Conservation (phyloP, 306 rosid genomes). For the Glycyrrhiza uralensis region DNA sequence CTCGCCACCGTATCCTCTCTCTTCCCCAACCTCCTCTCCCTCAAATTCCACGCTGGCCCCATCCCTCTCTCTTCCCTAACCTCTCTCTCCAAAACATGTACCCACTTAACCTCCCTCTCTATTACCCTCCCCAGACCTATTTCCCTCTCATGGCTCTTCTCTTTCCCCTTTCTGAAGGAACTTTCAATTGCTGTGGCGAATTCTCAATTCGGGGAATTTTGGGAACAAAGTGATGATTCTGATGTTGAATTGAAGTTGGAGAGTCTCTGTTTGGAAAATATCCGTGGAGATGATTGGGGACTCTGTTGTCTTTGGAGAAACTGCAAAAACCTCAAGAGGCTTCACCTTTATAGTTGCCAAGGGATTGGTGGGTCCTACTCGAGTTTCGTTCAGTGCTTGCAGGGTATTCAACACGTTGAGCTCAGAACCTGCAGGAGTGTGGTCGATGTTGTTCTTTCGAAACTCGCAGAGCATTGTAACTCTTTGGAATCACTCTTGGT, state of each 20-base stretch:
- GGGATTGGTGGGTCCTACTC: conserved; percentile 70
- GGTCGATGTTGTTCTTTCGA: conserved; percentile 60
- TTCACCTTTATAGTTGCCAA: conserved; percentile 61
- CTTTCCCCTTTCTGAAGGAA: conserved; percentile 50
- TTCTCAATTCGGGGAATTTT: conserved; percentile 12
- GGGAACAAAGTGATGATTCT: conserved; percentile 32
- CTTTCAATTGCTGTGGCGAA: conserved; percentile 37
- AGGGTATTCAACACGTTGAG: conserved; percentile 54
- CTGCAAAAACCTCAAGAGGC: conserved; percentile 50
- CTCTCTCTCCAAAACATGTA: conserved; percentile 57
- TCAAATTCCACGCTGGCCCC: conserved; percentile 48
- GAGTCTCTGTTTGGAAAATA: conserved; percentile 55
- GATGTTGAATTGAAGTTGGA: conserved; percentile 48
- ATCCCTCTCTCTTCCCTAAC: conserved; percentile 55
- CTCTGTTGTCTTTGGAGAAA: conserved; percentile 74
- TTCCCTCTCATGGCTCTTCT: conserved; percentile 49
- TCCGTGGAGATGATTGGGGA: conserved; percentile 60
- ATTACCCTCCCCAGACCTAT: conserved; percentile 62
- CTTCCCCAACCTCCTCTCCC: conserved; percentile 44
- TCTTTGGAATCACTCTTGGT: conserved; percentile 59
- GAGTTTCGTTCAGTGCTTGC: conserved; percentile 54
- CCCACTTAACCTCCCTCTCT: conserved; percentile 52
- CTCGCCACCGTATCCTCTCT: conserved; percentile 40
- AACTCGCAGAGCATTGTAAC: conserved; percentile 47
- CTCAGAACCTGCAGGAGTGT: conserved; percentile 78